Evolutionary conservation across 495 filamentous ascomycete genomes (phyloP).

Genomic region (Aspergillus kassunensis): DNA sequence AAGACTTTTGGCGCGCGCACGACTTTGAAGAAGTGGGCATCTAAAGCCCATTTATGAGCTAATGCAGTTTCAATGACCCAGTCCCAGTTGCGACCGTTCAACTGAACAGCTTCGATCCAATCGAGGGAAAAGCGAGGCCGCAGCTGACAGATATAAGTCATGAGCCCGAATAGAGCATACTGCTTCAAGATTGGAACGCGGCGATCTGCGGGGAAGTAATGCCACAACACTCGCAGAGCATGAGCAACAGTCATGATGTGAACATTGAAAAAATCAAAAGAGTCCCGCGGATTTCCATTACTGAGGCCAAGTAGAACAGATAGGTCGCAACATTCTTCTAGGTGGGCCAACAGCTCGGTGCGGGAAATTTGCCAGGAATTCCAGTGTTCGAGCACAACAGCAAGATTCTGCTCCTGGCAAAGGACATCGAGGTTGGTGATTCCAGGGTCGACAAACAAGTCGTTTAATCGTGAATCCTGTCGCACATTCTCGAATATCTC

Average conservation of each 20-base stretch:
- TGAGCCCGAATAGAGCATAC: slow-evolving; percentile 66
- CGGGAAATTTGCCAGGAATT: slow-evolving; percentile 66
- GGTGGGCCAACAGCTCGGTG: slow-evolving; percentile 49
- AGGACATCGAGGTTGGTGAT: slow-evolving; percentile 56
- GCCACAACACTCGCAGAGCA: slow-evolving; percentile 67
- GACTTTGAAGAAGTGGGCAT: slow-evolving; percentile 65
- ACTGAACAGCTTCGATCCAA: slow-evolving; percentile 37
- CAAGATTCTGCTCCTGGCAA: slow-evolving; percentile 56
- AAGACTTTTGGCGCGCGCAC: slow-evolving; percentile 62
- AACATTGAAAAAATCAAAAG: slow-evolving; percentile 69
- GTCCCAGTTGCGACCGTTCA: slow-evolving; percentile 57
- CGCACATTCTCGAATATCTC: slow-evolving; percentile 53
- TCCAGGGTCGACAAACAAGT: slow-evolving; percentile 50
- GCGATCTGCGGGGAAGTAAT: slow-evolving; percentile 56
- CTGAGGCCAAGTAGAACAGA: slow-evolving; percentile 58
- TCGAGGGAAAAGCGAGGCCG: slow-evolving; percentile 58
- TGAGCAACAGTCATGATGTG: slow-evolving; percentile 71
- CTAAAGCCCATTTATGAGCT: slow-evolving; percentile 49
- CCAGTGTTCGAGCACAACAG: slow-evolving; percentile 70
- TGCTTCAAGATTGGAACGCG: slow-evolving; percentile 59
- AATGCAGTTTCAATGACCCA: slow-evolving; percentile 59
- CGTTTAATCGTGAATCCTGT: slow-evolving; percentile 34
- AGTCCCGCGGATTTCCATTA: slow-evolving; percentile 50
- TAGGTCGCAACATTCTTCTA: slow-evolving; percentile 58
- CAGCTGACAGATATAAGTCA: slow-evolving; percentile 59